phyloP scores from a whole-genome alignment of 2,329 filamentous ascomycete species.

The Periconia digitata region DNA sequence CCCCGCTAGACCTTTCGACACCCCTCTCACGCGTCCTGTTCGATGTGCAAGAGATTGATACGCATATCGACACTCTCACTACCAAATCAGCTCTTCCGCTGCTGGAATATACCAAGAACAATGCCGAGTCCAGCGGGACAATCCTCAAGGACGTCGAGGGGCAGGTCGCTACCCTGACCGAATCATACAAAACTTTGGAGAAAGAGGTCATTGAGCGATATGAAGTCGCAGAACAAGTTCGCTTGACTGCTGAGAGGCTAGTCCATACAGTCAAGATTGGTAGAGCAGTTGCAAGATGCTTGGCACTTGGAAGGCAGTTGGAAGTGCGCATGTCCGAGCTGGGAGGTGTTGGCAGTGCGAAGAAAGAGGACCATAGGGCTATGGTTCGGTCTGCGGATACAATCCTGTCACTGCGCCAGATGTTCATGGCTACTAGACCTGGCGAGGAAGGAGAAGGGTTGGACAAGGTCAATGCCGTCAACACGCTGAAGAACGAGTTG shows the following conservation, averaged over 20 bases:
- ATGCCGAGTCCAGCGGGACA: conserved; percentile 70
- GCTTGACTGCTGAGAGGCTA: conserved; percentile 73
- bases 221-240: conserved; percentile 81
- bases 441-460: conserved; percentile 78
- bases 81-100: conserved; percentile 80
- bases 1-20: conserved; percentile 88
- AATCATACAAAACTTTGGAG: conserved; percentile 83
- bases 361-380: conserved; percentile 72
- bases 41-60: conserved; percentile 95
- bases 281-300: conserved; percentile 72
- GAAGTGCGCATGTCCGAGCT: conserved; percentile 82
- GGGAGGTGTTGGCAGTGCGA: conserved; percentile 49
- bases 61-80: conserved; percentile 87
- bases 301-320: conserved; percentile 81
- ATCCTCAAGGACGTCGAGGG: conserved; percentile 77
- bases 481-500: conserved; percentile 68
- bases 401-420: conserved; percentile 71
- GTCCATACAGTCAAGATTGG: conserved; percentile 79
- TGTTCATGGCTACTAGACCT: conserved; percentile 66
- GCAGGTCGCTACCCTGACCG: conserved; percentile 77
- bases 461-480: conserved; percentile 72
- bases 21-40: conserved; percentile 92
- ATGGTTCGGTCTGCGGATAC: conserved; percentile 83
- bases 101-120: conserved; percentile 73
- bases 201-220: conserved; percentile 85